These are phyloP conservation scores for Planoprotostelium fungivorum DNA, from an alignment of 78 protist species.

Conservation along the genomic window DNA sequence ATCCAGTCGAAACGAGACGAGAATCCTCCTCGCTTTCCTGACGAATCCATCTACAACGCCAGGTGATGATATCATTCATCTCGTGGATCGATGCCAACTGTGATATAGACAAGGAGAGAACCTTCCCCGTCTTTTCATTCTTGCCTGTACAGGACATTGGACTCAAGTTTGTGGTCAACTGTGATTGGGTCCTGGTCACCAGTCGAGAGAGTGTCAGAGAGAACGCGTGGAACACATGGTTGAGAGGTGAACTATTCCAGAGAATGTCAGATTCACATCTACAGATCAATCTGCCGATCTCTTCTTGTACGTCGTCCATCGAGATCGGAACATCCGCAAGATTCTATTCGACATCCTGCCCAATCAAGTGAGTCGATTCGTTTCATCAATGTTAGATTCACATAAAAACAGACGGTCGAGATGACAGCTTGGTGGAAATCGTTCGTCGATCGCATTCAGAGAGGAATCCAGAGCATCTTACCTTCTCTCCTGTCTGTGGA, in stretches of 20 bases:
- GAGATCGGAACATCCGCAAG: neutral
- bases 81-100: neutral
- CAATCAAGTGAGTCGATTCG: neutral
- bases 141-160: neutral
- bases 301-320: neutral
- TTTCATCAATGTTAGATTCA: neutral
- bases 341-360: neutral
- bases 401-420: neutral
- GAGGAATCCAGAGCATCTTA: neutral
- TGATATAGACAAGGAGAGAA: too few species aligned
- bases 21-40: neutral
- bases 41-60: neutral
- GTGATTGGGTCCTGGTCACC: neutral
- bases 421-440: neutral
- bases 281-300: neutral
- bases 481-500: neutral
- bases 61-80: neutral
- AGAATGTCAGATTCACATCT: too few species aligned
- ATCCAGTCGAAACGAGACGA: neutral
- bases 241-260: too few species aligned
- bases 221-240: neutral
- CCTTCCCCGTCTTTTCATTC: neutral
- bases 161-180: neutral
- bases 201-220: neutral
- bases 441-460: neutral